Evolutionary conservation across 2,329 filamentous ascomycete species (phyloP).

Genomic region (Ophiocordyceps sinensis): DNA sequence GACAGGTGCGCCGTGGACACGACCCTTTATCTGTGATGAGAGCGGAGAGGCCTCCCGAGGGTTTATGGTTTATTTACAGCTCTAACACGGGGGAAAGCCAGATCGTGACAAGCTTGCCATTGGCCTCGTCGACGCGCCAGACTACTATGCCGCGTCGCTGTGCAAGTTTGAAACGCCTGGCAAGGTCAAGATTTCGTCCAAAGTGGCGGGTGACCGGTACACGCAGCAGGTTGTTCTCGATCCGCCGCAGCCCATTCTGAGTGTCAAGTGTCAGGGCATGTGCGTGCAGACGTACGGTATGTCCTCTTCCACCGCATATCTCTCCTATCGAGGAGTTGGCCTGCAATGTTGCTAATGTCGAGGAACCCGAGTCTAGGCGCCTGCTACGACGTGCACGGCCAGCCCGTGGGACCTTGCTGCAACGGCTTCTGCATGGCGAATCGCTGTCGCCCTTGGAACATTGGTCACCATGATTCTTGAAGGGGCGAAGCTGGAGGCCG

Average conservation of each 20-base stretch:
- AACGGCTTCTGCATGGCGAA: conserved; percentile 27
- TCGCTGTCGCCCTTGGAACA: conserved; percentile 23
- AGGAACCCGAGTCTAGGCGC: neutral
- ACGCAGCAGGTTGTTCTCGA: conserved; percentile 26
- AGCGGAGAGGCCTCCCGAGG: too few species aligned
- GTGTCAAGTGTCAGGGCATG: conserved; percentile 25
- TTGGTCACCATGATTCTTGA: conserved; percentile 2
- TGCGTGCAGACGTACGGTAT: conserved; percentile 26
- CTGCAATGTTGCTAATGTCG: too few species aligned
- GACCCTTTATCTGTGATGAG: too few species aligned
- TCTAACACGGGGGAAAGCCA: conserved; percentile 15
- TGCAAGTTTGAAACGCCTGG: conserved; percentile 27
- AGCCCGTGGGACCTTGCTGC: conserved; percentile 25
- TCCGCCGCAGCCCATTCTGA: conserved; percentile 26
- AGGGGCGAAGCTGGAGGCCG: too few species aligned
- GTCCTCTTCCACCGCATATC: neutral
- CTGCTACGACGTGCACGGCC: conserved; percentile 20
- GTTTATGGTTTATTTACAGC: too few species aligned
- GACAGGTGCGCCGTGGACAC: conserved; percentile 18
- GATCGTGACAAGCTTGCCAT: conserved; percentile 16
- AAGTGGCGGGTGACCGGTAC: conserved; percentile 12
- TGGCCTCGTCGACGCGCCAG: conserved; percentile 24
- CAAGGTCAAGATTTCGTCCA: conserved; percentile 14
- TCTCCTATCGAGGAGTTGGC: too few species aligned
- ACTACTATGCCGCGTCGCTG: conserved; percentile 25